These are phyloP conservation scores for Eucommia ulmoides DNA, from an alignment of 257 asterid species.

Conservation along the genomic window DNA sequence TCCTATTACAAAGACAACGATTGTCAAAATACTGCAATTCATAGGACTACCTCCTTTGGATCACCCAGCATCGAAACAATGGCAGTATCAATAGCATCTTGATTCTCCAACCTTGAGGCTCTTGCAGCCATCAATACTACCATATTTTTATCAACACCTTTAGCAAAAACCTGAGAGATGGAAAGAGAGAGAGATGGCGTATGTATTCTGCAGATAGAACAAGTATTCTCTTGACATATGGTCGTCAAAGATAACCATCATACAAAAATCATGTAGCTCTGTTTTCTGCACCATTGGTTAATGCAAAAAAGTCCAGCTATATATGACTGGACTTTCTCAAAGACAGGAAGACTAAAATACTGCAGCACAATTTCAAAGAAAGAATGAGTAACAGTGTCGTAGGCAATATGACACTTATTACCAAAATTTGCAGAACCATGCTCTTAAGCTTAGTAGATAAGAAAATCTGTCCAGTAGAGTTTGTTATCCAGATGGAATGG, in stretches of 20 bases:
- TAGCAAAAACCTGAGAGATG: not conserved
- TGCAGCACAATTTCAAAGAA: not conserved
- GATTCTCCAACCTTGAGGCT: not conserved
- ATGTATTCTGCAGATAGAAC: too few species aligned
- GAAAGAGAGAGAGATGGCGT: too few species aligned
- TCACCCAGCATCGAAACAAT: not conserved
- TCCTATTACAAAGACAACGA: too few species aligned
- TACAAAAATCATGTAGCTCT: not conserved
- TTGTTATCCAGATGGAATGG: not conserved
- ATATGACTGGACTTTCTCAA: not conserved
- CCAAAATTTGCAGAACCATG: not conserved
- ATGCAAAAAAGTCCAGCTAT: not conserved
- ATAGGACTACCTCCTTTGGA: not conserved
- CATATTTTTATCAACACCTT: not conserved
- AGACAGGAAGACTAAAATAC: not conserved
- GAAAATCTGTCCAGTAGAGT: not conserved
- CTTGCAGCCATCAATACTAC: slow-evolving; percentile 1
- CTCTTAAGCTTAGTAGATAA: not conserved
- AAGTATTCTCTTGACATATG: too few species aligned
- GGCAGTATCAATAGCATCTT: not conserved
- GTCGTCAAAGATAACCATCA: not conserved
- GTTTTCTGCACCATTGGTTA: not conserved
- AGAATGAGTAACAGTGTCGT: not conserved
- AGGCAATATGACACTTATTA: not conserved
- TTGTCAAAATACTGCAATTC: too few species aligned